These are phyloP conservation scores for Boletus rubescentipes DNA, from an alignment of 768 basidiomycete species.

Conservation along the genomic window DNA sequence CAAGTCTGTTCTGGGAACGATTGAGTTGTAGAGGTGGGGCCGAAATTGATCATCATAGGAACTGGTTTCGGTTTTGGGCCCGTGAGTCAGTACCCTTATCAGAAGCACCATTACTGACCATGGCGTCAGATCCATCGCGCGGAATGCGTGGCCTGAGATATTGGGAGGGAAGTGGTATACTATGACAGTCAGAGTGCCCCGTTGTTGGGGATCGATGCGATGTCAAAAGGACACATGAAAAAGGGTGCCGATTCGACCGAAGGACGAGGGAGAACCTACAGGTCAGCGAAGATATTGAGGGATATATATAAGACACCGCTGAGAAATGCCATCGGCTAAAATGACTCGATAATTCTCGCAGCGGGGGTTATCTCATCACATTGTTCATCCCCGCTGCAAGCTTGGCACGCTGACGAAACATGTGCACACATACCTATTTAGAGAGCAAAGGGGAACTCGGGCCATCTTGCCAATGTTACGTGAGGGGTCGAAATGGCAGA, in stretches of 20 bases:
- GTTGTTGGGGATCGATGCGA: constrained; percentile 10
- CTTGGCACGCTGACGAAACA: constrained; percentile 11
- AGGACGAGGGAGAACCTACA: constrained; percentile 1
- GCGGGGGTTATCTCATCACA: constrained; percentile 11
- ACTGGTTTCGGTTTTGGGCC: constrained; percentile 1
- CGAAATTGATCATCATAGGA: constrained; percentile 6
- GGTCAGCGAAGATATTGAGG: constrained; percentile 5
- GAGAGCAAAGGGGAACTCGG: constrained; percentile 9
- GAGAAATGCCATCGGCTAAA: constrained; percentile 11
- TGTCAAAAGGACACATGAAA: constrained; percentile 16
- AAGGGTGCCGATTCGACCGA: constrained; percentile 1
- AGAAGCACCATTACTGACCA: constrained; percentile 5
- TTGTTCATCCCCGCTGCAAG: constrained; percentile 14
- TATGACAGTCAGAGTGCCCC: constrained; percentile 5
- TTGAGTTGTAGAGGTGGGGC: background rate
- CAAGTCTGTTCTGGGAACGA: background rate
- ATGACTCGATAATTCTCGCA: constrained; percentile 10
- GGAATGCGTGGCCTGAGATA: background rate
- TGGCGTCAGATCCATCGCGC: constrained; percentile 12
- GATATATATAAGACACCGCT: constrained; percentile 20
- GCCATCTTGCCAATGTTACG: constrained; percentile 18
- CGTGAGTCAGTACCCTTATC: background rate
- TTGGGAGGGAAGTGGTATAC: background rate
- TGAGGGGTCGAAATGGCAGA: constrained; percentile 16
- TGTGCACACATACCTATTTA: constrained; percentile 23